phyloP scores from a whole-genome alignment of 345 rosid species.

The Hibiscus mutabilis region DNA sequence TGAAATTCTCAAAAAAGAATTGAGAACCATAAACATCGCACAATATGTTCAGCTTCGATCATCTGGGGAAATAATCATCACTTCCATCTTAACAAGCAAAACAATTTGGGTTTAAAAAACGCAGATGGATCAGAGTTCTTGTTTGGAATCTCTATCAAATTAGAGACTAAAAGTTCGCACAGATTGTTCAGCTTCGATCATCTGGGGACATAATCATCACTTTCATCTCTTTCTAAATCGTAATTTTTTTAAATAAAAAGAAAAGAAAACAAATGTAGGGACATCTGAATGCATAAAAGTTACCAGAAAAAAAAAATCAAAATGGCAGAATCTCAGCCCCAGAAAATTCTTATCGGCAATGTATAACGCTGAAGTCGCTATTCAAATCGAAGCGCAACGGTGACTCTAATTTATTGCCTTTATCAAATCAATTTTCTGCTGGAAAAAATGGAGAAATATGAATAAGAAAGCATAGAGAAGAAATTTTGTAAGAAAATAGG shows the following conservation, averaged over 20 bases:
- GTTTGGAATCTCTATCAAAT: background rate
- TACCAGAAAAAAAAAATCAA: too few species aligned
- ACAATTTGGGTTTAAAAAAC: too few species aligned
- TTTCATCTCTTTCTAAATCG: background rate
- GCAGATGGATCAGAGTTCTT: background rate
- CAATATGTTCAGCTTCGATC: slow-evolving; percentile 19
- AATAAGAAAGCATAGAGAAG: too few species aligned
- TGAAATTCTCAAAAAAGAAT: slow-evolving; percentile 2
- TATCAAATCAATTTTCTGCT: background rate
- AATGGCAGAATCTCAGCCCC: too few species aligned
- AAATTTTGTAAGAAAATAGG: too few species aligned
- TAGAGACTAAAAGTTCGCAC: background rate
- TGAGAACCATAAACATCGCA: background rate
- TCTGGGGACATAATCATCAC: background rate
- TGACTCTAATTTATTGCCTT: slow-evolving; percentile 72
- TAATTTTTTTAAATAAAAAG: too few species aligned
- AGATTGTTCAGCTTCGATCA: background rate
- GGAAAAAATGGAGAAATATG: too few species aligned
- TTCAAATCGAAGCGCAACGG: slow-evolving; percentile 26
- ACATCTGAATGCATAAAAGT: too few species aligned
- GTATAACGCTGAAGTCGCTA: too few species aligned
- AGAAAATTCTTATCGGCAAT: too few species aligned
- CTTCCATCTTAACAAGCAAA: background rate
- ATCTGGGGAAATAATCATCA: slow-evolving; percentile 19
- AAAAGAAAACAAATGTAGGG: too few species aligned